Base-by-base conservation (phyloP, 2,329 filamentous ascomycete genomes). In the Penicillium griseofulvum region DNA sequence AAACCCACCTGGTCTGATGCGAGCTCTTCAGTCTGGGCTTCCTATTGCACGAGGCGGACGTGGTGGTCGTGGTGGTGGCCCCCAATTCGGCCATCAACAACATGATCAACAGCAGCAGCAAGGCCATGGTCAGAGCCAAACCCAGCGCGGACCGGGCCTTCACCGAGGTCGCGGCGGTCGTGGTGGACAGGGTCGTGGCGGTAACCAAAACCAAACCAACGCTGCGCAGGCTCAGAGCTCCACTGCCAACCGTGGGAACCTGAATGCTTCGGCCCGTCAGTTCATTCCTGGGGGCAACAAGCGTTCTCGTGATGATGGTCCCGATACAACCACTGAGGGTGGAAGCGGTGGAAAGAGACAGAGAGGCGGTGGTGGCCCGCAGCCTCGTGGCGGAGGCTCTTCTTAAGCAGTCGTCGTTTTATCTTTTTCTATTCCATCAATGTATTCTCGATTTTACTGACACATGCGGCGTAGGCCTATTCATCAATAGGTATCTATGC, bases 201-300 rank as follows among this genome's bases (percentile, higher is more conserved):
- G 71, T 24, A 70, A 73, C 44, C 77, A 76, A 46, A 76, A 76
- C 24, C 48, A 50, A 26, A 50, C 24, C 52, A 70, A 70, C 7
- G 29, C 61, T 2, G 62, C 64, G 41, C 67, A 70, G 33, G 64
- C 58, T 12, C 57, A 57, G 26, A 55, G 45, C 8, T 68, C 68
- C 12, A 64, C 66, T 36, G 65, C 68, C 28, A 68, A 67, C 22
- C 67, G 78, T 22, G 69, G 71, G n/a, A 73, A 56, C 11, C 64
- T 84, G 36, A 83, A 80, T 65, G 76, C 78, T 2, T 71, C 74
- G 11, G 81, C 78, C 22, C 74, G 74, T 14, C 80, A 81, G 46
- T 84, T 86, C 54, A 81, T 84, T 61, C 82, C 82, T 28, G 77
- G 80, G 16, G 80, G 81, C 22, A 81, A 79, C 62, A 84, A 85